A percentile compares a stretch with the other conserved stretches of the same genome.
These are phyloP conservation scores for Haplosporangium gracile DNA, from an alignment of 192 early-diverging fungal species.

Conservation along the genomic window DNA sequence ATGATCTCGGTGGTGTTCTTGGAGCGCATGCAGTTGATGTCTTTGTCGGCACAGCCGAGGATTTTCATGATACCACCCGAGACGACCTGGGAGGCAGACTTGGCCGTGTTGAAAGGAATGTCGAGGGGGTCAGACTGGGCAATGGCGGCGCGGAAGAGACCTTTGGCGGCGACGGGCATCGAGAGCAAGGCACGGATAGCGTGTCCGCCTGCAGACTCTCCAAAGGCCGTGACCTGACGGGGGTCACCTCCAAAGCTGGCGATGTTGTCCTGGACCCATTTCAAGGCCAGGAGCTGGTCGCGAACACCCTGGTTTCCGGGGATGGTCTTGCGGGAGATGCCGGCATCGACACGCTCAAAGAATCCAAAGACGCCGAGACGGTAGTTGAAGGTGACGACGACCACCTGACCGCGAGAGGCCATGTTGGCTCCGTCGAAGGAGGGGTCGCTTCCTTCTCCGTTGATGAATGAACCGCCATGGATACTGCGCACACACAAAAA, in stretches of 20 bases:
- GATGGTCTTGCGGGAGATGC: constrained; percentile 17
- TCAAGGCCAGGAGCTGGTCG: constrained; percentile 25
- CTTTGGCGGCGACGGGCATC: constrained; percentile 19
- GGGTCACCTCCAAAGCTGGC: constrained; percentile 26
- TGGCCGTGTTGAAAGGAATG: constrained; percentile 21
- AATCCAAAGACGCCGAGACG: constrained; percentile 32
- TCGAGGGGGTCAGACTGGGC: constrained; percentile 21
- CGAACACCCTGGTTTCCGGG: constrained; percentile 34
- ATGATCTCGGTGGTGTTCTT: constrained; percentile 22
- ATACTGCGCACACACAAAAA: neutral
- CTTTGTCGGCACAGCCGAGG: neutral
- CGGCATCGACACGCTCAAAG: constrained; percentile 29
- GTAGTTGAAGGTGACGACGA: constrained; percentile 28
- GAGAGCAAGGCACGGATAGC: constrained; percentile 22
- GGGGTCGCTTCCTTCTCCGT: constrained; percentile 20
- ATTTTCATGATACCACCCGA: constrained; percentile 13
- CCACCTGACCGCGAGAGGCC: constrained; percentile 21
- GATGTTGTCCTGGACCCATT: constrained; percentile 26
- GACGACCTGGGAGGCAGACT: constrained; percentile 21
- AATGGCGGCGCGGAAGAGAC: constrained; percentile 29
- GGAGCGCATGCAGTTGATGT: constrained; percentile 25
- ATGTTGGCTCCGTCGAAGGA: constrained; percentile 27
- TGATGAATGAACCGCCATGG: constrained; percentile 31
- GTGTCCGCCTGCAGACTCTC: constrained; percentile 29
- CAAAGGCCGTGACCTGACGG: constrained; percentile 16